Percentiles rank a stretch among this genome's conserved stretches.
Evolutionary conservation across 768 basidiomycete species (phyloP).

Genomic region (Sistotremastrum suecicum): DNA sequence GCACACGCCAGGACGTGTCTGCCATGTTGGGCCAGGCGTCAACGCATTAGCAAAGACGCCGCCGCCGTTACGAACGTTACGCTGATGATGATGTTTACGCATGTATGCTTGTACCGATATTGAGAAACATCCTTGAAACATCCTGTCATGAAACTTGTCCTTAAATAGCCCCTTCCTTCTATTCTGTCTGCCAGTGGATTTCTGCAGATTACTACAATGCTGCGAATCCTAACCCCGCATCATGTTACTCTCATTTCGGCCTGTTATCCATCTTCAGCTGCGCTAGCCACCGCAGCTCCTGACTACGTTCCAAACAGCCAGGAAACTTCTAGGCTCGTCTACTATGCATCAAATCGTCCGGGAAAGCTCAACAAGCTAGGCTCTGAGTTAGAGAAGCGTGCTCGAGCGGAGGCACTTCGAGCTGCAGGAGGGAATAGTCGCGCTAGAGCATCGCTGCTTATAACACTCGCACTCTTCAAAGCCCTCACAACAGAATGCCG

Average conservation of each 20-base stretch:
- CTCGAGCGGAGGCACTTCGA: slow-evolving; percentile 48
- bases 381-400: slow-evolving; percentile 61
- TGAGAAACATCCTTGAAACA: not conserved
- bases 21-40: slow-evolving; percentile 10
- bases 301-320: slow-evolving; percentile 72
- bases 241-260: slow-evolving; percentile 74
- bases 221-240: slow-evolving; percentile 63
- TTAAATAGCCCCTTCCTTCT: slow-evolving; percentile 4
- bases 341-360: slow-evolving; percentile 77
- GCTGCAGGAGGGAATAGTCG: slow-evolving; percentile 64
- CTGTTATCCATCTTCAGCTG: slow-evolving; percentile 73
- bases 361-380: slow-evolving; percentile 70
- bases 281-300: slow-evolving; percentile 59
- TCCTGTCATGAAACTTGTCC: not conserved
- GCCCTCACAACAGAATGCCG: slow-evolving; percentile 79
- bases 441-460: slow-evolving; percentile 69
- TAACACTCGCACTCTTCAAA: slow-evolving; percentile 71
- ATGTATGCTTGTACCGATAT: slow-evolving; percentile 4
- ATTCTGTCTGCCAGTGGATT: not conserved
- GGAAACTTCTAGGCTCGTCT: slow-evolving; percentile 73
- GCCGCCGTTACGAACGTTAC: not conserved
- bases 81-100: slow-evolving; percentile 15
- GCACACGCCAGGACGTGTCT: slow-evolving; percentile 20
- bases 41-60: not conserved
- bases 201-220: slow-evolving; percentile 27